phyloP scores from a whole-genome alignment of 2,329 filamentous ascomycete genomes.

The Didymella exigua region DNA sequence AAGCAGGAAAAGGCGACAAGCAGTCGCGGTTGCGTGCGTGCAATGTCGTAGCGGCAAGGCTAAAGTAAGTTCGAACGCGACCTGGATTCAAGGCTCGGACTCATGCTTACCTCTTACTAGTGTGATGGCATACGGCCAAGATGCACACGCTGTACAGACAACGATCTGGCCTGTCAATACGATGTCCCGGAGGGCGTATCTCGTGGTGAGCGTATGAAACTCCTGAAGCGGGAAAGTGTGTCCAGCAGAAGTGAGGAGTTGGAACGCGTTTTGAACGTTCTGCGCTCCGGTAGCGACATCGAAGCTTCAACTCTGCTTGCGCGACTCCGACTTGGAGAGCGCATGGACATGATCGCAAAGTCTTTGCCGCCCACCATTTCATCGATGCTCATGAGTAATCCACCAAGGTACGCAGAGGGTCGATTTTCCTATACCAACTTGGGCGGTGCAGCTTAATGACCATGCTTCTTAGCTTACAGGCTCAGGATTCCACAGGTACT shows the following conservation, averaged over 20 bases:
- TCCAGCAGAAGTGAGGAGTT: slow-evolving; percentile 27
- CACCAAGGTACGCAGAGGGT: slow-evolving; percentile 25
- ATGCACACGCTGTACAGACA: slow-evolving; percentile 30
- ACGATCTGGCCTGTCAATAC: slow-evolving; percentile 27
- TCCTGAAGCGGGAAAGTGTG: slow-evolving; percentile 29
- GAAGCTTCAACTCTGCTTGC: slow-evolving; percentile 29
- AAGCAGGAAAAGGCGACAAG: slow-evolving; percentile 26
- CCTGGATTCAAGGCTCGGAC: neutral
- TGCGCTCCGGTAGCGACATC: slow-evolving; percentile 28
- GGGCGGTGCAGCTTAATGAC: slow-evolving; percentile 20
- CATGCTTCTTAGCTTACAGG: slow-evolving; percentile 21
- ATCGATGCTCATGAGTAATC: slow-evolving; percentile 9
- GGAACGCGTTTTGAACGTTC: slow-evolving; percentile 27
- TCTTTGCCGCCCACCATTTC: slow-evolving; percentile 21
- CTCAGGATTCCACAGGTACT: slow-evolving; percentile 23
- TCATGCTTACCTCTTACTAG: slow-evolving; percentile 15
- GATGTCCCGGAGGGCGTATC: slow-evolving; percentile 35
- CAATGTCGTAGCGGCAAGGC: slow-evolving; percentile 33
- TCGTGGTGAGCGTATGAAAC: slow-evolving; percentile 33
- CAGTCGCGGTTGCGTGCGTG: slow-evolving; percentile 32
- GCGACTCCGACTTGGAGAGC: slow-evolving; percentile 27
- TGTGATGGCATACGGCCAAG: slow-evolving; percentile 31
- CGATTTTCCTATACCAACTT: slow-evolving; percentile 5
- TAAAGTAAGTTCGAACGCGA: slow-evolving; percentile 25
- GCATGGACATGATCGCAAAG: slow-evolving; percentile 28